Evolutionary conservation across 306 rosid genomes (phyloP).

Genomic region (Citrullus colocynthis): DNA sequence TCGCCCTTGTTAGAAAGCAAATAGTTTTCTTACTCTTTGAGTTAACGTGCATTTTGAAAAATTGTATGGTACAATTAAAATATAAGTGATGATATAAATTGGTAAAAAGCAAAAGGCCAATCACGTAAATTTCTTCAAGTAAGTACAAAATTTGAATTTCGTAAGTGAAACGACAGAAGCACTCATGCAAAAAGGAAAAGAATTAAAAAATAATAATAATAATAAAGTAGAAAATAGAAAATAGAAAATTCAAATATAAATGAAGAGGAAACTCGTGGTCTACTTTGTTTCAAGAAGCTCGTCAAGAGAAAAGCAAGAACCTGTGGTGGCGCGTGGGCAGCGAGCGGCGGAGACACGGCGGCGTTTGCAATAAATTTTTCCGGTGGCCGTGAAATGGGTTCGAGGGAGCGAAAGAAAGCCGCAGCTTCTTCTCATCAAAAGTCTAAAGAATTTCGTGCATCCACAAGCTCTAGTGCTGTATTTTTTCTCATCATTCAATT

Average conservation of each 20-base stretch:
- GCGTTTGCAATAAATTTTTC: not conserved
- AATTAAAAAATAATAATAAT: too few species aligned
- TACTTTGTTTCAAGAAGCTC: not conserved
- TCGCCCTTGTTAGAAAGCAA: too few species aligned
- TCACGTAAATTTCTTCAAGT: not conserved
- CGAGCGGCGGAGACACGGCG: not conserved
- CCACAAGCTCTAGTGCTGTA: slow-evolving; percentile 71
- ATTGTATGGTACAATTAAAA: too few species aligned
- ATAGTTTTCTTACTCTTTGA: too few species aligned
- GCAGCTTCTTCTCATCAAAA: slow-evolving; percentile 18
- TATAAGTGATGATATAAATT: too few species aligned
- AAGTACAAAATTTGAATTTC: not conserved
- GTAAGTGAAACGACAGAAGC: not conserved
- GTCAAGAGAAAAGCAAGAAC: not conserved
- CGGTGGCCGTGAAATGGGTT: slow-evolving; percentile 11
- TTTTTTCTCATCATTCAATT: not conserved
- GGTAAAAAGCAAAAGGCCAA: not conserved
- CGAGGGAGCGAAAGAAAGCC: slow-evolving; percentile 30
- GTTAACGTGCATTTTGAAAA: too few species aligned
- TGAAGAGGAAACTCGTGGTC: not conserved
- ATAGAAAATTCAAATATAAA: not conserved
- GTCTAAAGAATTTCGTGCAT: slow-evolving; percentile 41
- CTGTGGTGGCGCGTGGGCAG: not conserved
- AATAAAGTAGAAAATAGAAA: too few species aligned
- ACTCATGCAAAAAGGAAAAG: not conserved